A percentile compares a stretch with the other conserved stretches of the same genome.
These are phyloP conservation scores for Penicillium coprophilum DNA, from an alignment of 495 filamentous ascomycete genomes.

Conservation along the genomic window DNA sequence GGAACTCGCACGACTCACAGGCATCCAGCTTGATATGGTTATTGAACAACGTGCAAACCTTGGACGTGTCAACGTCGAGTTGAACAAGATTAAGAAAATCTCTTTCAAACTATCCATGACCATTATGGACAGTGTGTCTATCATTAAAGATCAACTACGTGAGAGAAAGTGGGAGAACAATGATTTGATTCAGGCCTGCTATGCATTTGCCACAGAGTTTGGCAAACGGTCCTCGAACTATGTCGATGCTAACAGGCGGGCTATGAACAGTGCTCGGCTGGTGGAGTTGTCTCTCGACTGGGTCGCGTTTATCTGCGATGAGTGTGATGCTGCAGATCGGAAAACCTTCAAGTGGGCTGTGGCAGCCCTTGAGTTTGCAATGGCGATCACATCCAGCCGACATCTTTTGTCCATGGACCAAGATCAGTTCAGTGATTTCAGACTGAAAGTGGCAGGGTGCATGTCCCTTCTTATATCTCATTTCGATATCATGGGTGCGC, in stretches of 20 bases:
- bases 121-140: conserved; percentile 98
- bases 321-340: conserved; percentile 90
- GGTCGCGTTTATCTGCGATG: conserved; percentile 97
- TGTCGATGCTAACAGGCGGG: conserved; percentile 88
- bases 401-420: conserved; percentile 87
- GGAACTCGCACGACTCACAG: conserved; percentile 71
- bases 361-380: conserved; percentile 89
- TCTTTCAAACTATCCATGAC: conserved; percentile 97
- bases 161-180: conserved; percentile 83
- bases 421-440: conserved; percentile 75
- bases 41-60: conserved; percentile 92
- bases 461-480: conserved; percentile 98
- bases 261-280: conserved; percentile 94
- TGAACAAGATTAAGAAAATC: conserved; percentile 94
- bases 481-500: conserved; percentile 97
- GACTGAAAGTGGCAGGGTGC: conserved; percentile 89
- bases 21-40: conserved; percentile 79
- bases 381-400: conserved; percentile 91
- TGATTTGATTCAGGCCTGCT: conserved; percentile 97
- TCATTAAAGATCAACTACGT: conserved; percentile 71
- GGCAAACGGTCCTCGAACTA: conserved; percentile 89
- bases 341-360: conserved; percentile 98
- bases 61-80: conserved; percentile 82
- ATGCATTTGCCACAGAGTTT: conserved; percentile 97
- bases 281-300: conserved; percentile 92